Conservation (phyloP, 2,329 filamentous ascomycete genomes). For the Hypoxylon sp. region DNA sequence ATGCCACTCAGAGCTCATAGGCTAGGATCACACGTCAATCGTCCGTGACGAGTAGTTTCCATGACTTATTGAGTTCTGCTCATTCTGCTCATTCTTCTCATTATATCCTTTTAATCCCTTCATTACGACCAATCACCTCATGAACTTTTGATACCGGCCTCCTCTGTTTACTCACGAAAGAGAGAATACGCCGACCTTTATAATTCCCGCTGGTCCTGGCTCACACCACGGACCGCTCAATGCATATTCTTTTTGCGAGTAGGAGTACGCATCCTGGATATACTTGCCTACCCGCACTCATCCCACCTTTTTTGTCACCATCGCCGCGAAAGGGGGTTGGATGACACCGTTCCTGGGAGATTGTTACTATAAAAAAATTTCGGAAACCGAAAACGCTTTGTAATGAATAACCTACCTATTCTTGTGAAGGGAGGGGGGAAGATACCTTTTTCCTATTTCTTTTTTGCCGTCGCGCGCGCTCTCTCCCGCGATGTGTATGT, state of each 20-base stretch:
- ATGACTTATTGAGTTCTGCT: conserved; percentile 1
- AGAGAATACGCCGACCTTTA: background rate
- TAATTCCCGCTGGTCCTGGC: conserved; percentile 1
- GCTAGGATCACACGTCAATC: conserved; percentile 13
- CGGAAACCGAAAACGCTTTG: conserved; percentile 35
- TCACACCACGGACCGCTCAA: background rate
- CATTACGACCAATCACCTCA: conserved; percentile 17
- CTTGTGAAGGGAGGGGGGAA: conserved; percentile 9
- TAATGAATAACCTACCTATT: conserved; percentile 39
- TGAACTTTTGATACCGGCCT: conserved; percentile 8
- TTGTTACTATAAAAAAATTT: conserved; percentile 22
- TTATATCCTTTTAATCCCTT: conserved; percentile 21
- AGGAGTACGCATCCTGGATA: conserved; percentile 22
- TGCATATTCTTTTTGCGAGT: conserved; percentile 5
- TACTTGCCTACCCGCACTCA: background rate
- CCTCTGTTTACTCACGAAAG: background rate
- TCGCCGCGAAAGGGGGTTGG: background rate
- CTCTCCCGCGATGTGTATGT: conserved; percentile 3
- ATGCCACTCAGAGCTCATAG: conserved; percentile 46
- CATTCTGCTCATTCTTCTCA: conserved; percentile 9
- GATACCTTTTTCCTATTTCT: conserved; percentile 19
- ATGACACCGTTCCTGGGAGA: conserved; percentile 19
- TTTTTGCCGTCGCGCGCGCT: conserved; percentile 5
- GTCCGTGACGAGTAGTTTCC: conserved; percentile 10
- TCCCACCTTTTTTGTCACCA: background rate